These are phyloP conservation scores for Rutidosis leptorrhynchoides DNA, from an alignment of 129 eudicot genomes.

Conservation along the genomic window DNA sequence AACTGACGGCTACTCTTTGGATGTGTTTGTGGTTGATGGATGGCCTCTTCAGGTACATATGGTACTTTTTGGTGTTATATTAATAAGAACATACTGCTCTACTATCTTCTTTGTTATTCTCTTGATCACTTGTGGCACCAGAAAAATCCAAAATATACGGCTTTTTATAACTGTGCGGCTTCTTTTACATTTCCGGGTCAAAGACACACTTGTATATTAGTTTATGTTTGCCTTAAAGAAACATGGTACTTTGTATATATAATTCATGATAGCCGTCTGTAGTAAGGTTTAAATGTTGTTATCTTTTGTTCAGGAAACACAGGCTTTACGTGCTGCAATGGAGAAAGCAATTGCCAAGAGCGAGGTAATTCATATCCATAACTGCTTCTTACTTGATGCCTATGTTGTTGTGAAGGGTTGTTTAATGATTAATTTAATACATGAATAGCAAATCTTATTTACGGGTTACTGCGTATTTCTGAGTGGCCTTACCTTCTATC, in stretches of 20 bases:
- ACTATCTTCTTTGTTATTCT: constrained; percentile 1
- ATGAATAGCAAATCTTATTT: constrained; percentile 14
- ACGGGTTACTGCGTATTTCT: constrained; percentile 8
- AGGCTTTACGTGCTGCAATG: constrained; percentile 59
- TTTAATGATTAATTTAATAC: not conserved
- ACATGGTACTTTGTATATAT: not conserved
- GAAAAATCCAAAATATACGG: constrained; percentile 1
- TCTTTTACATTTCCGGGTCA: not conserved
- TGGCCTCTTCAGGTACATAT: constrained; percentile 70
- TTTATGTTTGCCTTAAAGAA: not conserved
- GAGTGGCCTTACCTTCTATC: not conserved
- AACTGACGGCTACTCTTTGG: constrained; percentile 92
- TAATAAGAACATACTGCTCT: not conserved
- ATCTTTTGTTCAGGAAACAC: constrained; percentile 69
- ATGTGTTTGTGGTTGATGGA: constrained; percentile 96
- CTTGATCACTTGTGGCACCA: not conserved
- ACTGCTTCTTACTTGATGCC: constrained; percentile 13
- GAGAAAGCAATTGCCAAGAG: constrained; percentile 69
- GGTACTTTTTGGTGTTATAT: constrained; percentile 18
- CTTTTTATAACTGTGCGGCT: not conserved
- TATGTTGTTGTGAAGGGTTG: constrained; percentile 10
- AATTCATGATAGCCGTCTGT: constrained; percentile 33
- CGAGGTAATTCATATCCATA: constrained; percentile 48
- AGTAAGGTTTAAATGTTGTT: constrained; percentile 46
- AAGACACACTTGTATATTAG: not conserved